Conservation (phyloP, 2,329 filamentous ascomycete genomes). For the Calycina marina region DNA sequence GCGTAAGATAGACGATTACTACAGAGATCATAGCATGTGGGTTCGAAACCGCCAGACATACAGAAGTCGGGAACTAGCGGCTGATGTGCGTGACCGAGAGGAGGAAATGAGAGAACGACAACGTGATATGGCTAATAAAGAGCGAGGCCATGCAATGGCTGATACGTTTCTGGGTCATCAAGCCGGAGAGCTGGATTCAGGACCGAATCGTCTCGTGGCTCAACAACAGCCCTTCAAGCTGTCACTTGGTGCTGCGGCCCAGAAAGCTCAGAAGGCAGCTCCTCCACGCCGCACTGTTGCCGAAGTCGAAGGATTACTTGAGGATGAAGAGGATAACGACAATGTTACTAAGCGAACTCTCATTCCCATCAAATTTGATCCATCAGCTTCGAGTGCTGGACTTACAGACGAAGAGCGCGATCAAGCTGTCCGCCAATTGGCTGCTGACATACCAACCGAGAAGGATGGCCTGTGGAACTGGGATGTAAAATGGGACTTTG, state of each 20-base stretch:
- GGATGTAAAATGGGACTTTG: conserved; percentile 81
- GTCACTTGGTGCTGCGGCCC: conserved; percentile 77
- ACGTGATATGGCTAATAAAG: conserved; percentile 54
- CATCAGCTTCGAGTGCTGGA: conserved; percentile 41
- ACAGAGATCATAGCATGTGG: conserved; percentile 75
- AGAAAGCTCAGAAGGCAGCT: conserved; percentile 46
- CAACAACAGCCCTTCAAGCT: conserved; percentile 81
- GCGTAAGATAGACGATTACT: conserved; percentile 66
- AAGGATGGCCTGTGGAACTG: conserved; percentile 83
- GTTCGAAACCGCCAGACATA: conserved; percentile 64
- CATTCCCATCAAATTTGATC: conserved; percentile 71
- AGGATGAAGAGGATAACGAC: conserved; percentile 82
- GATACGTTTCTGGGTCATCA: conserved; percentile 83
- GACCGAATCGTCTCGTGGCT: conserved; percentile 24
- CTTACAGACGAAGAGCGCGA: conserved; percentile 81
- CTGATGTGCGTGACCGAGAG: conserved; percentile 71
- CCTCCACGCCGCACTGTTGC: conserved; percentile 65
- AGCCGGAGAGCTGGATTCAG: conserved; percentile 56
- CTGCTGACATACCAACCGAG: conserved; percentile 78
- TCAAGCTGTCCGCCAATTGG: conserved; percentile 67
- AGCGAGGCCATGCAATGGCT: conserved; percentile 70
- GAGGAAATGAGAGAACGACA: conserved; percentile 64
- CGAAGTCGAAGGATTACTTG: conserved; percentile 85
- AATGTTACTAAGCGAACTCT: conserved; percentile 57
- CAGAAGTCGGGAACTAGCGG: conserved; percentile 55